Evolutionary conservation across 805 yeast genomes (phyloP).

Genomic region (Candida wancherniae): DNA sequence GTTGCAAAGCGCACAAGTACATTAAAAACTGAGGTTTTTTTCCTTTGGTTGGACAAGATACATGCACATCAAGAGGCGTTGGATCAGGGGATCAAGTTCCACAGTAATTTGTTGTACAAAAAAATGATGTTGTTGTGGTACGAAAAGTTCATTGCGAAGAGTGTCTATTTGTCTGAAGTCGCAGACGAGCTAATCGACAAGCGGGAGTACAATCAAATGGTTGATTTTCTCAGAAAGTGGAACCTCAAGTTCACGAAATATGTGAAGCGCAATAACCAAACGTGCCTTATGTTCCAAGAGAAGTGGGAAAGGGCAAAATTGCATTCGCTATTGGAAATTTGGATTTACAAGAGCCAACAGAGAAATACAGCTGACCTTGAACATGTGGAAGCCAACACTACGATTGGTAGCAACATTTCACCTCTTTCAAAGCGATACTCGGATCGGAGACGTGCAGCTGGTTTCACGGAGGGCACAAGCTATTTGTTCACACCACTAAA

Average conservation of each 20-base stretch:
- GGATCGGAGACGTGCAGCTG: slow-evolving; percentile 2
- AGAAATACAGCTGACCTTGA: slow-evolving; percentile 4
- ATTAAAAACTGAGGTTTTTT: slow-evolving; percentile 7
- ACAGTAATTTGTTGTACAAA: slow-evolving; percentile 14
- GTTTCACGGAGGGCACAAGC: slow-evolving; percentile 10
- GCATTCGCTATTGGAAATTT: slow-evolving; percentile 32
- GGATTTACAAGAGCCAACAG: slow-evolving; percentile 28
- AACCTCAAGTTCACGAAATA: slow-evolving; percentile 31
- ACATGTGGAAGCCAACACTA: slow-evolving; percentile 18
- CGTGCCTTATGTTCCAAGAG: slow-evolving; percentile 29
- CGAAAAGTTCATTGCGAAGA: slow-evolving; percentile 23
- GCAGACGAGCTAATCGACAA: slow-evolving; percentile 28
- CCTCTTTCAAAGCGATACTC: slow-evolving; percentile 28
- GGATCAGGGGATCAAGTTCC: slow-evolving; percentile 7
- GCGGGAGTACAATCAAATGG: slow-evolving; percentile 22
- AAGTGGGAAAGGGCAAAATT: slow-evolving; percentile 28
- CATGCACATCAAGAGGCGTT: slow-evolving; percentile 1
- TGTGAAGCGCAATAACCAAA: slow-evolving; percentile 30
- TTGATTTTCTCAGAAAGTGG: slow-evolving; percentile 31
- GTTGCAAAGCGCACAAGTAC: slow-evolving; percentile 7
- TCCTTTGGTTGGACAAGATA: slow-evolving; percentile 9
- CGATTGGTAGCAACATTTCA: slow-evolving; percentile 24
- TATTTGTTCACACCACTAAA: slow-evolving; percentile 35
- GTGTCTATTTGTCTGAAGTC: slow-evolving; percentile 22
- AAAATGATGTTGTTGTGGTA: slow-evolving; percentile 32